phyloP scores from a whole-genome alignment of 148 eudicot species.

The Cornus controversa region DNA sequence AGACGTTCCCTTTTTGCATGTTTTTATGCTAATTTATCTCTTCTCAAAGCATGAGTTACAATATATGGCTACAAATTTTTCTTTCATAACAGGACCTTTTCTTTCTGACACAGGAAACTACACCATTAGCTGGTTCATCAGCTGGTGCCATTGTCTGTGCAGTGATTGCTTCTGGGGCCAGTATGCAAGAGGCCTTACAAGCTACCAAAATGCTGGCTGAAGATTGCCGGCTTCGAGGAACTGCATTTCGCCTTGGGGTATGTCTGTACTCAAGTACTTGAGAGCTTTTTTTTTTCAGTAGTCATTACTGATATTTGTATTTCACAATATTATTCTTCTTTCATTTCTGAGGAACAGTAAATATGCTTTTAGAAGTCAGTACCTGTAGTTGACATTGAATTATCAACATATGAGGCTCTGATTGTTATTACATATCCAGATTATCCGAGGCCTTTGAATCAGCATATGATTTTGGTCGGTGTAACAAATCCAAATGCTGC shows the following conservation, averaged over 20 bases:
- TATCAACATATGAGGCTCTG: no score
- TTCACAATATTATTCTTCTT: not conserved
- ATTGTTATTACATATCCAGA: no score
- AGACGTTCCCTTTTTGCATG: no score
- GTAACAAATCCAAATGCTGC: no score
- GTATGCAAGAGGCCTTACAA: slow-evolving; percentile 76
- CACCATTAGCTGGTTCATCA: slow-evolving; percentile 98
- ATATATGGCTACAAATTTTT: no score
- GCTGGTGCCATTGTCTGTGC: slow-evolving; percentile 99
- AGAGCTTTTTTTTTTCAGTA: not conserved
- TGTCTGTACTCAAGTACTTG: not conserved
- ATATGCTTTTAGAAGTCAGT: not conserved
- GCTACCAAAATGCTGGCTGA: slow-evolving; percentile 87
- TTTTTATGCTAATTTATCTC: not conserved
- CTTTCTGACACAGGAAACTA: slow-evolving; percentile 69
- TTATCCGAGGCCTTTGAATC: no score
- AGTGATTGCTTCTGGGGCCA: slow-evolving; percentile 84
- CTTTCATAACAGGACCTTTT: not conserved
- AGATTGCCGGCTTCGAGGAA: slow-evolving; percentile 84
- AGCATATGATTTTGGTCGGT: no score
- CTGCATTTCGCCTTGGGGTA: slow-evolving; percentile 96
- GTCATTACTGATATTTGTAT: no score
- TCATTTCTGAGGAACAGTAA: not conserved
- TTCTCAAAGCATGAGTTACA: no score
- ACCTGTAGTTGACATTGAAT: no score